Conservation (phyloP, 1,284 basidiomycete species). For the Neotropicomus parvogracilis region DNA sequence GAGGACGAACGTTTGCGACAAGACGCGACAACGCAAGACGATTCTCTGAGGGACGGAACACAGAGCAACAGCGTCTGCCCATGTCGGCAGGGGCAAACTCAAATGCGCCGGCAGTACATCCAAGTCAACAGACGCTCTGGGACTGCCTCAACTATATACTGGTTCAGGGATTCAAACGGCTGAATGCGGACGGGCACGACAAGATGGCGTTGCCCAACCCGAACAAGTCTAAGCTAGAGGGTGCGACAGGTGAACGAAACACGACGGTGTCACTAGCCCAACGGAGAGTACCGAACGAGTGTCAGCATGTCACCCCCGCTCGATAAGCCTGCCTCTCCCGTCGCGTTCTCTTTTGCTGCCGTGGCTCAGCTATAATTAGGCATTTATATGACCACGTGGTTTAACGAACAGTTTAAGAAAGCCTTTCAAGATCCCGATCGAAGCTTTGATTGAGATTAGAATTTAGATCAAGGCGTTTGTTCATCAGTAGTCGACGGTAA, state of each 20-base stretch:
- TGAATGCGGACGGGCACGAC: conserved; percentile 6
- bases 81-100: background rate
- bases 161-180: conserved; percentile 20
- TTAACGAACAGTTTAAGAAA: no score
- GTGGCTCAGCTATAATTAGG: no score
- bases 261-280: background rate
- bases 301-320: no score
- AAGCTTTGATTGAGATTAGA: no score
- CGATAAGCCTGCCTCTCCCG: no score
- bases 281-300: background rate
- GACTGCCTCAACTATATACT: conserved; percentile 19
- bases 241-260: conserved; percentile 8
- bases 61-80: background rate
- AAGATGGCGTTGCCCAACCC: conserved; percentile 9
- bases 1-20: conserved; percentile 62
- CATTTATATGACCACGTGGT: no score
- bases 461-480: background rate
- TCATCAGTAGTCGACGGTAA: background rate
- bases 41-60: conserved; percentile 34
- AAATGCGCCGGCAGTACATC: background rate
- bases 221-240: conserved; percentile 41
- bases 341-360: no score
- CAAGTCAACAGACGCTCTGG: conserved; percentile 10
- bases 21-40: conserved; percentile 46
- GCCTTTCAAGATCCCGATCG: no score